phyloP scores from a whole-genome alignment of 2,329 filamentous ascomycete genomes.

The Fusarium nygamai region DNA sequence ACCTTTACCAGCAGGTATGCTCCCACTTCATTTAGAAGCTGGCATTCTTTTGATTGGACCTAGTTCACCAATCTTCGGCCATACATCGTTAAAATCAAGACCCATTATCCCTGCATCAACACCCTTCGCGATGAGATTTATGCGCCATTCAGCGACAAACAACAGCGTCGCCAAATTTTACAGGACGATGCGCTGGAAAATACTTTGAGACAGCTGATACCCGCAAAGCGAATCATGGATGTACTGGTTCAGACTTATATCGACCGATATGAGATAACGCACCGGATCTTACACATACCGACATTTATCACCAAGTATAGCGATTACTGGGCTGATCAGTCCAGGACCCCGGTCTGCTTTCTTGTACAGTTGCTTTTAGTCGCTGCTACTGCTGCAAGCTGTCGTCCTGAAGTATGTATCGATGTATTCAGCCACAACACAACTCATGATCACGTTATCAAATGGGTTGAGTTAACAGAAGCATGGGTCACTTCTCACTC shows the following conservation, averaged over 20 bases:
- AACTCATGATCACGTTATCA: background rate
- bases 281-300: background rate
- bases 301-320: background rate
- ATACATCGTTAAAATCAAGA: background rate
- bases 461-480: background rate
- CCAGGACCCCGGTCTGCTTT: background rate
- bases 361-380: background rate
- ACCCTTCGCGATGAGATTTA: background rate
- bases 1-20: background rate
- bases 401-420: background rate
- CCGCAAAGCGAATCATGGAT: background rate
- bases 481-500: background rate
- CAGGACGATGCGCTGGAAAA: background rate
- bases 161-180: too few species aligned
- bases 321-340: accelerated
- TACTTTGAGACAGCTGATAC: background rate
- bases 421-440: background rate
- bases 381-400: background rate
- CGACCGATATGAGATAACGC: background rate
- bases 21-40: accelerated
- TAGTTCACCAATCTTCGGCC: background rate
- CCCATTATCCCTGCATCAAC: background rate
- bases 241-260: background rate
- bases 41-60: background rate
- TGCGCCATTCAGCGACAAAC: background rate